Base-by-base conservation (phyloP, 1,139 yeast genomes). In the Suhomyces bribrorum region DNA sequence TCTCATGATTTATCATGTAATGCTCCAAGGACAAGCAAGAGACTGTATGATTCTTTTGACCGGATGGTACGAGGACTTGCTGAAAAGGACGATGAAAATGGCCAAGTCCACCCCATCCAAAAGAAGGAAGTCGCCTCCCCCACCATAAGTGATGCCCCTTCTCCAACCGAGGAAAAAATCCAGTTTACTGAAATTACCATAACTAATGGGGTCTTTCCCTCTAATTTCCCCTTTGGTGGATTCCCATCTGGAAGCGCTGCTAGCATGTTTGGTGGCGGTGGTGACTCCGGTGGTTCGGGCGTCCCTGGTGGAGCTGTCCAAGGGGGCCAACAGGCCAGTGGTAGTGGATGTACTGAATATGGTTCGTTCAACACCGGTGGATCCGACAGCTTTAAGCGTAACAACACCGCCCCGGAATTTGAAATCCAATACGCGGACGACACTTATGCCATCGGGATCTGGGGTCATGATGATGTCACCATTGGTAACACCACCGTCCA, bases 371-470 rank as follows among this genome's bases (percentile, higher is more conserved):
- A 61, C 40, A 66, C 73, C 13, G 63, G 46, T 2, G 44, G 48
- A 5, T 66, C 74, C 4, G 56, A 53, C 33, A 36, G 69, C 2
- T 70, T 66, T 55, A 47, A 53, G n/a, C 38, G 45, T 28, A 72
- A 71, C 47, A 20, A 39, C 32, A 52, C 72, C 2, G 70, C 70
- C 3, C 57, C 62, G 2, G 42, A 44, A 1, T 72, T 72, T 45
- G 13, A 32, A 34, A 84, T 84, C 49, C 44, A 62, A 22, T 86
- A 86, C 51, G 90, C 82, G 23, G 95, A 86, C 56, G 54, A 59
- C 6, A 69, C 86, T 17, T 66, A 57, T 50, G 88, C 90, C 3
- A 45, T 52, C 6, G 95, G 95, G 31, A 56, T 66, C 39, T 76
- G 79, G 83, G 82, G 79, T 13, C 53, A 59, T 32, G 84, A 76